phyloP scores from a whole-genome alignment of 495 filamentous ascomycete genomes.

The Hypoxylon intermedium region DNA sequence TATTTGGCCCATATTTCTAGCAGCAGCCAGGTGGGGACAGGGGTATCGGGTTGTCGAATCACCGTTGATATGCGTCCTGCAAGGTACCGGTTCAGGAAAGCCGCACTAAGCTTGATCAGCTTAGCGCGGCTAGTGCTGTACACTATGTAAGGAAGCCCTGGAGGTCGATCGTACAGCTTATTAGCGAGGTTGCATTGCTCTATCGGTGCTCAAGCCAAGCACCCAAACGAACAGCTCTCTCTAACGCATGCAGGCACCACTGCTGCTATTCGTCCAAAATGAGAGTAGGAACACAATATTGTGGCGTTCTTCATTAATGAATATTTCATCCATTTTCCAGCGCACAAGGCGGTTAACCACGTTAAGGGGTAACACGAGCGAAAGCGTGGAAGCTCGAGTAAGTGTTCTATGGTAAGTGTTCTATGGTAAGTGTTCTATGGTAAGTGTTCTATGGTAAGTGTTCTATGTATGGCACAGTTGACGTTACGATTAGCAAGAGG shows the following conservation, averaged over 20 bases:
- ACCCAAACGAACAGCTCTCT: background rate
- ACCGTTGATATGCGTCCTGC: constrained; percentile 27
- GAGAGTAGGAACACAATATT: constrained; percentile 10
- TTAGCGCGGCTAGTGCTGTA: constrained; percentile 25
- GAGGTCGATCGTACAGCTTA: constrained; percentile 37
- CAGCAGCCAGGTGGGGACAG: constrained; percentile 25
- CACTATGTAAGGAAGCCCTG: no score
- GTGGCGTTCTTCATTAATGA: constrained; percentile 38
- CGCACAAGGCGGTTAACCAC: constrained; percentile 28
- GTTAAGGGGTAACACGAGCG: constrained; percentile 4
- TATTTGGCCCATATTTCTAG: constrained; percentile 32
- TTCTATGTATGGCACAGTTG: background rate
- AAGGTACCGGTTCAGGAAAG: constrained; percentile 42
- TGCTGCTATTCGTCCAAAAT: constrained; percentile 9
- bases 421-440: background rate
- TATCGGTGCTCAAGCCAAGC: background rate
- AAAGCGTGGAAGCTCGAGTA: background rate
- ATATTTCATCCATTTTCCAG: constrained; percentile 23
- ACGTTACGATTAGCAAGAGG: background rate
- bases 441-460: background rate
- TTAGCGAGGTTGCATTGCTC: constrained; percentile 25
- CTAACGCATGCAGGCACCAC: background rate
- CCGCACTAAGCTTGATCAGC: constrained; percentile 23
- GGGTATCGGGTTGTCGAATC: constrained; percentile 33
- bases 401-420: background rate